A percentile compares a stretch with the other conserved stretches of the same genome.
Evolutionary conservation across 208 protist species (phyloP).

Genomic region (Trypanosoma theileri): DNA sequence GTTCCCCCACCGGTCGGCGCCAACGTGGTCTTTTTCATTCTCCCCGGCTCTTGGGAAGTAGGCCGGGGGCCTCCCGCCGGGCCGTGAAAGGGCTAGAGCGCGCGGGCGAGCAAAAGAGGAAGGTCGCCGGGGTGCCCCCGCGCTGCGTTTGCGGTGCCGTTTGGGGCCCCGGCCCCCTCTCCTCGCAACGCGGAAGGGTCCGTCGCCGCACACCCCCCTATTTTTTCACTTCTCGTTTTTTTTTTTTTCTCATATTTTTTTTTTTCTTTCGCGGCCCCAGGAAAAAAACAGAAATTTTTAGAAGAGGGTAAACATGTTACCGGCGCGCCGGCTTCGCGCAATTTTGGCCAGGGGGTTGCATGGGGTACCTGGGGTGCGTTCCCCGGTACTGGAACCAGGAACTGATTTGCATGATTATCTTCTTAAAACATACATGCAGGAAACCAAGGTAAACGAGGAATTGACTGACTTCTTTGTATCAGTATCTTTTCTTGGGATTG

Average conservation of each 20-base stretch:
- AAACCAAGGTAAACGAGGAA: conserved; percentile 9
- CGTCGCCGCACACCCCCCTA: neutral
- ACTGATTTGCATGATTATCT: conserved; percentile 11
- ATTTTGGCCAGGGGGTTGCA: conserved; percentile 6
- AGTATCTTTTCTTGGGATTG: conserved; percentile 26
- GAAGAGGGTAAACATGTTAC: conserved; percentile 9
- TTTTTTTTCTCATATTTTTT: conserved; percentile 5
- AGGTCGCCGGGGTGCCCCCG: no score
- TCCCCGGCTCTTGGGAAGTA: no score
- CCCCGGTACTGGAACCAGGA: neutral
- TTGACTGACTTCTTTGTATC: conserved; percentile 27
- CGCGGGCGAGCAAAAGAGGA: no score
- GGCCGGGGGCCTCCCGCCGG: no score
- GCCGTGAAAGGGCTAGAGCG: no score
- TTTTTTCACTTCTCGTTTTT: neutral
- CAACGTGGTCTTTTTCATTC: no score
- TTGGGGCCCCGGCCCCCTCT: no score
- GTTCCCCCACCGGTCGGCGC: neutral
- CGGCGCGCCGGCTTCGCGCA: conserved; percentile 10
- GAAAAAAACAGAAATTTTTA: no score
- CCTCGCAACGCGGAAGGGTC: no score
- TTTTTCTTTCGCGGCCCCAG: neutral
- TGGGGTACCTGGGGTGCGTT: neutral
- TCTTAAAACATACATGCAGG: conserved; percentile 14
- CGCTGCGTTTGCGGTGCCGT: no score